These are phyloP conservation scores for Diaporthe ampelina DNA, from an alignment of 2,329 filamentous ascomycete genomes.

Conservation along the genomic window DNA sequence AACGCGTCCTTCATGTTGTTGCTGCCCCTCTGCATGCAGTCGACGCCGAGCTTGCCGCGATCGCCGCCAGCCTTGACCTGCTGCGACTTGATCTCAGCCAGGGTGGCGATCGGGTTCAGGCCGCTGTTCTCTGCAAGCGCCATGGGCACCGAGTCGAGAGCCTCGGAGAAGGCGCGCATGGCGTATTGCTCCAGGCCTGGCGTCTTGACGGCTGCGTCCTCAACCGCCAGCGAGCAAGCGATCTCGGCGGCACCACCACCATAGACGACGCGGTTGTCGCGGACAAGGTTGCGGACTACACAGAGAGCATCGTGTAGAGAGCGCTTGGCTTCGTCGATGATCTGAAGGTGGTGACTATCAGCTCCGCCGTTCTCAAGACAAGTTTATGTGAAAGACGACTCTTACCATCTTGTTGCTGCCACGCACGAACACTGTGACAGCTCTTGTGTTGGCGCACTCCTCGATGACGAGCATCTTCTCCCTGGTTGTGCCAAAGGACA, in stretches of 20 bases:
- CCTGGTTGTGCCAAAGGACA: slow-evolving; percentile 96
- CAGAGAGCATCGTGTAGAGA: slow-evolving; percentile 98
- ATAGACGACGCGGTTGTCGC: slow-evolving; percentile 97
- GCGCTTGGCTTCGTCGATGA: slow-evolving; percentile 98
- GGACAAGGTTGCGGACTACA: slow-evolving; percentile 95
- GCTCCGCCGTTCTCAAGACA: background rate
- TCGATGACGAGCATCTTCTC: slow-evolving; percentile 99
- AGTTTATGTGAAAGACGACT: slow-evolving; percentile 29
- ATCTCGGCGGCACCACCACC: slow-evolving; percentile 97
- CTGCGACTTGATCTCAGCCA: slow-evolving; percentile 95
- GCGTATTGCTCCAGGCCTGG: slow-evolving; percentile 98
- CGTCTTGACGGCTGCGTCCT: slow-evolving; percentile 94
- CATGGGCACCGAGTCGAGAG: slow-evolving; percentile 94
- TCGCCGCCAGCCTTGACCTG: slow-evolving; percentile 81
- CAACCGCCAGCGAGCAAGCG: slow-evolving; percentile 94
- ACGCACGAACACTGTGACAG: slow-evolving; percentile 95
- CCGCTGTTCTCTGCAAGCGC: slow-evolving; percentile 97
- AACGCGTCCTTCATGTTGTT: slow-evolving; percentile 99
- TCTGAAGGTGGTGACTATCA: slow-evolving; percentile 65
- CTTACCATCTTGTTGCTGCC: slow-evolving; percentile 99
- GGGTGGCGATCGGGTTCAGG: slow-evolving; percentile 93
- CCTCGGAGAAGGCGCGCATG: slow-evolving; percentile 97
- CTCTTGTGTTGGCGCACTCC: slow-evolving; percentile 97
- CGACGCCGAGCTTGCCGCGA: slow-evolving; percentile 83
- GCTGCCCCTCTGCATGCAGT: slow-evolving; percentile 96